These are phyloP conservation scores for Clausena lansium DNA, from an alignment of 345 rosid genomes.

Conservation along the genomic window DNA sequence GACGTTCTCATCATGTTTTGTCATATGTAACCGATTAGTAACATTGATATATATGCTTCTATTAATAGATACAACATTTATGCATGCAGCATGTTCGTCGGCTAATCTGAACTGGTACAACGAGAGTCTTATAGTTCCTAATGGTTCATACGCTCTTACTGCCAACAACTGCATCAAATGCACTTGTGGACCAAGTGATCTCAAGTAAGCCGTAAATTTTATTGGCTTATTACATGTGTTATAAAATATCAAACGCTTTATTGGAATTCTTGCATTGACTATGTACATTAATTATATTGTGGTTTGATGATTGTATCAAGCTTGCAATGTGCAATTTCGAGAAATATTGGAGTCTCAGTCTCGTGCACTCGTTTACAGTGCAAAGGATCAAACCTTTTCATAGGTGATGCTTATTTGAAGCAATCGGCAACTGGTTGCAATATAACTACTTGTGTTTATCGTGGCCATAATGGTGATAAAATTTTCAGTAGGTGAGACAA, in stretches of 20 bases:
- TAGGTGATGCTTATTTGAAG: slow-evolving; percentile 6
- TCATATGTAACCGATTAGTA: too few relatives aligned
- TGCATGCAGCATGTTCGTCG: too few relatives aligned
- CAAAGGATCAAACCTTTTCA: slow-evolving; percentile 24
- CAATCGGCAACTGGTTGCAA: slow-evolving; percentile 18
- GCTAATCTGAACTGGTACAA: slow-evolving; percentile 24
- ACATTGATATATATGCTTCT: too few relatives aligned
- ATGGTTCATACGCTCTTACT: slow-evolving; percentile 27
- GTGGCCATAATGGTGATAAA: slow-evolving; percentile 24
- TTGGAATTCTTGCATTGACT: not conserved
- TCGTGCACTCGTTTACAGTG: slow-evolving; percentile 23
- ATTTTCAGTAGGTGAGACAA: slow-evolving; percentile 21
- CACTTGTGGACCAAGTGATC: slow-evolving; percentile 17
- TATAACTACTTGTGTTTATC: slow-evolving; percentile 22
- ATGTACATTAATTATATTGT: too few relatives aligned
- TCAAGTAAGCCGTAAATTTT: slow-evolving; percentile 10
- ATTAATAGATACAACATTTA: too few relatives aligned
- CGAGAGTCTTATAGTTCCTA: slow-evolving; percentile 23
- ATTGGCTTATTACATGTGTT: too few relatives aligned
- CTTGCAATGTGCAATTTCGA: slow-evolving; percentile 21
- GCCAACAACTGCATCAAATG: slow-evolving; percentile 28
- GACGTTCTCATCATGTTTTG: too few relatives aligned
- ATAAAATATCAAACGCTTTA: not conserved
- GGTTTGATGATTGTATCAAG: not conserved
- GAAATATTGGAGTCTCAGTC: not conserved